These are phyloP conservation scores for Pseudozyma hubeiensis DNA, from an alignment of 1,284 basidiomycete genomes.

Conservation along the genomic window DNA sequence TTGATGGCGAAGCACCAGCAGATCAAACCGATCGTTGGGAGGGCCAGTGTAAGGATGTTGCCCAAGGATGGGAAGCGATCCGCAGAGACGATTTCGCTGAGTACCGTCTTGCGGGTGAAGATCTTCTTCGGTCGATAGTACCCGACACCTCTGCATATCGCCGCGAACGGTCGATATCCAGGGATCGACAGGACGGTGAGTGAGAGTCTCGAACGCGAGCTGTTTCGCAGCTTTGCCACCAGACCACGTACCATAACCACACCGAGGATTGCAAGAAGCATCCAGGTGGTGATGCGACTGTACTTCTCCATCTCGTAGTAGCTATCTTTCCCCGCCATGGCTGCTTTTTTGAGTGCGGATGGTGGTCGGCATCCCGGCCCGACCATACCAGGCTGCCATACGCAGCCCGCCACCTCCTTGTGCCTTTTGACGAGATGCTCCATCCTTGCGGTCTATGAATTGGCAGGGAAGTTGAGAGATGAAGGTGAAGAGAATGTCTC, in stretches of 20 bases:
- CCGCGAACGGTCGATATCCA: conserved; percentile 22
- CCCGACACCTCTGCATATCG: conserved; percentile 31
- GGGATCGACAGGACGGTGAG: conserved; percentile 19
- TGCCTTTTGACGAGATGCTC: conserved; percentile 33
- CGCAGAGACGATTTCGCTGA: conserved; percentile 27
- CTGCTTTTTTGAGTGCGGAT: conserved; percentile 38
- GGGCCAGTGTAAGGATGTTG: conserved; percentile 25
- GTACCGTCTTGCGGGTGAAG: conserved; percentile 25
- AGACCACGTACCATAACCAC: conserved; percentile 29
- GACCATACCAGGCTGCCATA: conserved; percentile 50
- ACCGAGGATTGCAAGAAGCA: conserved; percentile 30
- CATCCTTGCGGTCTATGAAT: conserved; percentile 4
- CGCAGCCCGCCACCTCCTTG: conserved; percentile 42
- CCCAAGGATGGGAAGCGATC: conserved; percentile 44
- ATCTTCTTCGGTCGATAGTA: conserved; percentile 41
- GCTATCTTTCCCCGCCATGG: conserved; percentile 46
- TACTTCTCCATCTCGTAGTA: conserved; percentile 86
- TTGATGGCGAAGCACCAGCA: conserved; percentile 51
- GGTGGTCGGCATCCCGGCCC: conserved; percentile 41
- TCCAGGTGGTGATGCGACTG: conserved; percentile 80
- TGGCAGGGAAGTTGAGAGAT: not conserved
- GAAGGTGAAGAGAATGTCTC: not conserved
- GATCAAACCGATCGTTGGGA: conserved; percentile 30
- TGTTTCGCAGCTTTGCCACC: conserved; percentile 21
- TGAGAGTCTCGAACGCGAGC: conserved; percentile 6